Evolutionary conservation across 2,329 filamentous ascomycete species (phyloP).

Genomic region (Thielaviopsis ethacetica): DNA sequence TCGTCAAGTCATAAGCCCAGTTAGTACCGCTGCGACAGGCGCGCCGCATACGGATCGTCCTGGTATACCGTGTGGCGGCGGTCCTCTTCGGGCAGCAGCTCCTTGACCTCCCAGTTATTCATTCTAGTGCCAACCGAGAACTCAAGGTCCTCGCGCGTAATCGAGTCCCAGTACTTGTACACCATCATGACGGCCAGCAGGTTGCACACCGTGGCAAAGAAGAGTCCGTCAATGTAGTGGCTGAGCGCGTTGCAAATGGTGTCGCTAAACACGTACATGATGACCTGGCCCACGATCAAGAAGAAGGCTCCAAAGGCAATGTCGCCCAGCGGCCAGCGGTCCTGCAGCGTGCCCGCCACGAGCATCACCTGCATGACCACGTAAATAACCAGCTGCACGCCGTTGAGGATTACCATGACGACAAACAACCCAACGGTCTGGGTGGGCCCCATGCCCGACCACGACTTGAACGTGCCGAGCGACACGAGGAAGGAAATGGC

Average conservation of each 20-base stretch:
- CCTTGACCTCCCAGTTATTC: conserved; percentile 98
- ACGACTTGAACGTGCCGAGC: conserved; percentile 81
- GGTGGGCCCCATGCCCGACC: conserved; percentile 69
- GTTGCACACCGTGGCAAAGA: conserved; percentile 90
- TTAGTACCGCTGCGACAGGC: conserved; percentile 11
- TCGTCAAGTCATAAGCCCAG: not conserved
- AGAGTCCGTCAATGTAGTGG: conserved; percentile 88
- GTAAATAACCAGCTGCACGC: conserved; percentile 72
- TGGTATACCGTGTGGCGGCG: conserved; percentile 56
- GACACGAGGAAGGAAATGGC: conserved; percentile 73
- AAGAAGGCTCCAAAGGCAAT: conserved; percentile 83
- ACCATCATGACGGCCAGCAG: conserved; percentile 97
- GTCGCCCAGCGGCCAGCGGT: conserved; percentile 88
- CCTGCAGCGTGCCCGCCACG: conserved; percentile 77
- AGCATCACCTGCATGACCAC: conserved; percentile 75
- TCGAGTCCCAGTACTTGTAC: conserved; percentile 99
- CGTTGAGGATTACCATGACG: conserved; percentile 82
- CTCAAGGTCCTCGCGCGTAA: conserved; percentile 94
- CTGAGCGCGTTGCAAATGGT: conserved; percentile 69
- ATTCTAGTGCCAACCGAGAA: conserved; percentile 91
- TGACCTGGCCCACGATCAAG: conserved; percentile 80
- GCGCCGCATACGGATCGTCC: conserved; percentile 41
- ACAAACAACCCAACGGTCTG: conserved; percentile 84
- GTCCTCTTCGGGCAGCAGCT: conserved; percentile 67
- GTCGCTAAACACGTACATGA: conserved; percentile 78